A percentile compares a stretch with the other conserved stretches of the same genome.
phyloP scores from a whole-genome alignment of 176 grass and related monocot species.

The Alloteropsis semialata region DNA sequence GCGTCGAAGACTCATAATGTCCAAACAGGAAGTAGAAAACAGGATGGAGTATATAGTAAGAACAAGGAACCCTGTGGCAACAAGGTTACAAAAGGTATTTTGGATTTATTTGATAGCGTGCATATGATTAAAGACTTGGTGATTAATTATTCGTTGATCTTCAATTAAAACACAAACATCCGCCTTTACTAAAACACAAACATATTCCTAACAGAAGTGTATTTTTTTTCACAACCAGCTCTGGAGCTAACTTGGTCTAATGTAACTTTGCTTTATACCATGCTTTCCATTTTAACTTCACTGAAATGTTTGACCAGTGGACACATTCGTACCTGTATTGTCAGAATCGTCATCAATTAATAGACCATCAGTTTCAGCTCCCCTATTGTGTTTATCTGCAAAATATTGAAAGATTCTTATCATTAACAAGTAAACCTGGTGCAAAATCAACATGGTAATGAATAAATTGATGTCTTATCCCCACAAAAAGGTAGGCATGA shows the following conservation, averaged over 20 bases:
- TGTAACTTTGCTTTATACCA: slow-evolving; percentile 1
- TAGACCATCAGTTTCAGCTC: slow-evolving; percentile 55
- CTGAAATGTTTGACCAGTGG: slow-evolving; percentile 1
- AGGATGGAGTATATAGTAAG: not conserved
- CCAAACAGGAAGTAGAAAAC: not conserved
- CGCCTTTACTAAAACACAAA: not conserved
- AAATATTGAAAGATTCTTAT: slow-evolving; percentile 12
- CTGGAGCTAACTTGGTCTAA: not conserved
- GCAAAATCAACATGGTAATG: slow-evolving; percentile 4
- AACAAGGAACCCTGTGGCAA: not conserved
- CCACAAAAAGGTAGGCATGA: slow-evolving; percentile 14
- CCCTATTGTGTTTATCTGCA: slow-evolving; percentile 54
- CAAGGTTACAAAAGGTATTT: slow-evolving; percentile 3
- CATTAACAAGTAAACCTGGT: not conserved
- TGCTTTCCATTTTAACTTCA: slow-evolving; percentile 10
- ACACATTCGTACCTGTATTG: slow-evolving; percentile 33
- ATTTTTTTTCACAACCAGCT: not conserved
- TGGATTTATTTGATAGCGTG: not conserved
- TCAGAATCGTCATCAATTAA: slow-evolving; percentile 64
- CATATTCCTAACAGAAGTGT: not conserved
- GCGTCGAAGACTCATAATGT: not conserved
- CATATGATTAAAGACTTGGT: not conserved
- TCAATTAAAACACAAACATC: not conserved
- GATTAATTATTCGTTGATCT: not conserved
- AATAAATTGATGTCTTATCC: slow-evolving; percentile 18